A percentile compares a stretch with the other conserved stretches of the same genome.
These are phyloP conservation scores for Venturiaceae sp. DNA, from an alignment of 2,329 filamentous ascomycete species.

Conservation along the genomic window DNA sequence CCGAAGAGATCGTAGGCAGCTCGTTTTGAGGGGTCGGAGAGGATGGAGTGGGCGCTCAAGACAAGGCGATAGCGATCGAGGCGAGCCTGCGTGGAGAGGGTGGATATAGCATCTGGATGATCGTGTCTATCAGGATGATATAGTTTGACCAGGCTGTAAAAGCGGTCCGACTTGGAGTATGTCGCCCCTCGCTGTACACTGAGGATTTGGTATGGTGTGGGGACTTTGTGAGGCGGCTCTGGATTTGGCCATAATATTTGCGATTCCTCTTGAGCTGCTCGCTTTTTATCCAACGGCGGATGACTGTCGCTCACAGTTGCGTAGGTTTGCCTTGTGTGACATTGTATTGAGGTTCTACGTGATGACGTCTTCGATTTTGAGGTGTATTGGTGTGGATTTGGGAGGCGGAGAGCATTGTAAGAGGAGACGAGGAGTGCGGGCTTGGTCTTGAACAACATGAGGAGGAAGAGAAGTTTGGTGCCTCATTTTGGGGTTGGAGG, in stretches of 20 bases:
- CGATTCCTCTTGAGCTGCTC: not conserved
- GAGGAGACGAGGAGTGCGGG: conserved; percentile 20
- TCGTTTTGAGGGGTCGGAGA: conserved; percentile 71
- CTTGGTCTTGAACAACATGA: conserved; percentile 27
- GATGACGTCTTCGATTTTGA: conserved; percentile 28
- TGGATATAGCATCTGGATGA: conserved; percentile 28
- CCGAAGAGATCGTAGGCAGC: conserved; percentile 75
- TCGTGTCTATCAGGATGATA: conserved; percentile 77
- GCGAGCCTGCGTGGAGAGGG: conserved; percentile 39
- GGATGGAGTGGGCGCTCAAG: conserved; percentile 77
- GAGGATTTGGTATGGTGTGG: conserved; percentile 89
- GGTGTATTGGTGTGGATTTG: conserved; percentile 13
- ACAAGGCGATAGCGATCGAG: conserved; percentile 87
- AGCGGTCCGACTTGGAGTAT: conserved; percentile 70
- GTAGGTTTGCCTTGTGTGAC: conserved; percentile 12
- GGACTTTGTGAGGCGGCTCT: conserved; percentile 20
- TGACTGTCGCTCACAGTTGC: conserved; percentile 19
- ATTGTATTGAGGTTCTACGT: conserved; percentile 17
- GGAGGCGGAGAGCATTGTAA: conserved; percentile 15
- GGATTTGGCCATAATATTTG: not conserved
- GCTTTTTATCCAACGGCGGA: not conserved
- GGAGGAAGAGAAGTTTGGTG: not conserved
- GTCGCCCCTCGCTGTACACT: conserved; percentile 48
- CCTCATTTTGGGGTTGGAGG: conserved; percentile 2
- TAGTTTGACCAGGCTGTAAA: conserved; percentile 86